A percentile compares a stretch with the other conserved stretches of the same genome.
Evolutionary conservation across 2,329 filamentous ascomycete species (phyloP).

Genomic region (Pochonia chlamydosporia): DNA sequence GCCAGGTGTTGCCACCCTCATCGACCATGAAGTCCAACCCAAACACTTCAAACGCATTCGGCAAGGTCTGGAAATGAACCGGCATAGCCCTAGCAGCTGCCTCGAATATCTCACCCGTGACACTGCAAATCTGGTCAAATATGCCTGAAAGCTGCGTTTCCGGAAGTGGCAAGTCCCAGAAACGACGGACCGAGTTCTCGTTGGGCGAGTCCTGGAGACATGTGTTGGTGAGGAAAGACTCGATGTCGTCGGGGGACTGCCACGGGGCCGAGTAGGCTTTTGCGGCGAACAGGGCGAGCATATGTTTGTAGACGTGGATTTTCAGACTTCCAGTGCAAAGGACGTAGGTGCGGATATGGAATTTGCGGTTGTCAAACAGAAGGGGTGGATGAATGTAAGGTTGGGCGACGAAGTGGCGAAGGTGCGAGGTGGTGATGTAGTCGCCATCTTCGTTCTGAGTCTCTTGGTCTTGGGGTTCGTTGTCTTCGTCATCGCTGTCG

Average conservation of each 20-base stretch:
- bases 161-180: constrained; percentile 58
- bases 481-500: constrained; percentile 61
- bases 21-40: constrained; percentile 89
- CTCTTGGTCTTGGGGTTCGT: constrained; percentile 36
- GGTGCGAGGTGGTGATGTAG: constrained; percentile 75
- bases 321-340: constrained; percentile 71
- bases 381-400: constrained; percentile 90
- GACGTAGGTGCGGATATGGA: constrained; percentile 91
- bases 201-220: constrained; percentile 67
- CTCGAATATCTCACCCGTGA: constrained; percentile 77
- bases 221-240: constrained; percentile 87
- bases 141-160: constrained; percentile 55
- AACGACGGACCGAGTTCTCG: constrained; percentile 63
- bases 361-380: constrained; percentile 71
- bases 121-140: constrained; percentile 65
- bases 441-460: constrained; percentile 32
- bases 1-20: constrained; percentile 54
- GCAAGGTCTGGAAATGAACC: constrained; percentile 85
- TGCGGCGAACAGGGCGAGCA: constrained; percentile 89
- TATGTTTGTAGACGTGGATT: constrained; percentile 81
- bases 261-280: constrained; percentile 65
- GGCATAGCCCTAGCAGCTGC: constrained; percentile 79
- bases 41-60: constrained; percentile 87
- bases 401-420: constrained; percentile 93
- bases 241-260: constrained; percentile 46